These are phyloP conservation scores for Pseudotsuga menziesii DNA, from an alignment of 75 land plant species.

Conservation along the genomic window DNA sequence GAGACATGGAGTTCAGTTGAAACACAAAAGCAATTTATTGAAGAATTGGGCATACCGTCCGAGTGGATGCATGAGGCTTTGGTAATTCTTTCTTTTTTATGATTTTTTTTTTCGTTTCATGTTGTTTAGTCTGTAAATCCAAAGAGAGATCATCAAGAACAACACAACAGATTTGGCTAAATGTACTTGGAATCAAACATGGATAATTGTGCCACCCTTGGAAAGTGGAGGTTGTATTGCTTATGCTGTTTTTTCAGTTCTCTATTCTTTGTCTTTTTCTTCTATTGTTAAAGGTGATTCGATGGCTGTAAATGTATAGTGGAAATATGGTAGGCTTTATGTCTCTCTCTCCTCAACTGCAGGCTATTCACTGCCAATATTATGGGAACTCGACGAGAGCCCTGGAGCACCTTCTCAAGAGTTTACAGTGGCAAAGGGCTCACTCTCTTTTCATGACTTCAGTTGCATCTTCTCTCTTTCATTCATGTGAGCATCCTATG, in stretches of 20 bases:
- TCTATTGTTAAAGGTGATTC: neutral
- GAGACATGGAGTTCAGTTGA: slow-evolving; percentile 78
- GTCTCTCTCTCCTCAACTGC: slow-evolving; percentile 21
- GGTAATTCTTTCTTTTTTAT: slow-evolving; percentile 35
- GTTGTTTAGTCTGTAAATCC: neutral
- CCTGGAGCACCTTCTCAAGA: slow-evolving; percentile 69
- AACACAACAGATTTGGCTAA: neutral
- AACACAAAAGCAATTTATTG: slow-evolving; percentile 66
- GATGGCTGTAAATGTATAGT: neutral
- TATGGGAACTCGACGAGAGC: slow-evolving; percentile 60
- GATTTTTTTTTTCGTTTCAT: neutral
- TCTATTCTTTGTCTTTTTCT: neutral
- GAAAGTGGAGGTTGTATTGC: neutral
- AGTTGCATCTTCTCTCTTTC: slow-evolving; percentile 70
- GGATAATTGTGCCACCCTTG: neutral
- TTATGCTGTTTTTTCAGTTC: neutral
- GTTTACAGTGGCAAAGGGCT: slow-evolving; percentile 86
- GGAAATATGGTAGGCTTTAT: neutral
- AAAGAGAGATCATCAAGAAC: neutral
- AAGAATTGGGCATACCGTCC: slow-evolving; percentile 78
- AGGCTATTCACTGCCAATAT: slow-evolving; percentile 84
- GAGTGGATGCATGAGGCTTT: slow-evolving; percentile 96
- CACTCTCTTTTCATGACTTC: slow-evolving; percentile 74
- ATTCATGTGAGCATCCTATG: slow-evolving; percentile 45
- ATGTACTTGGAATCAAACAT: neutral